Conservation (phyloP, 768 basidiomycete species). For the Suillus plorans region DNA sequence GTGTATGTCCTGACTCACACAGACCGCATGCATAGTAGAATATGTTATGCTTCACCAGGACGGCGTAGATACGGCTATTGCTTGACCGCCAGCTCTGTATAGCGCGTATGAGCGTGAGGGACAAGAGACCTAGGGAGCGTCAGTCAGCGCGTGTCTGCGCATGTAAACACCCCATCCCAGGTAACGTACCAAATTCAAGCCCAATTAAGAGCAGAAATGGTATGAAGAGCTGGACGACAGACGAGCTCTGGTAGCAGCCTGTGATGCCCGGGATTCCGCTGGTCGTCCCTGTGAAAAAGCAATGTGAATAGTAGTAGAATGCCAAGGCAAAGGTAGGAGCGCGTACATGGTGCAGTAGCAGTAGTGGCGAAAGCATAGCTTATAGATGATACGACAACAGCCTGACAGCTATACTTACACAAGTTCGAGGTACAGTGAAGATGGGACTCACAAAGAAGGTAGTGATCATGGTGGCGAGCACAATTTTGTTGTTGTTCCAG, state of each 20-base stretch:
- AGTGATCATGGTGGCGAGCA: background rate
- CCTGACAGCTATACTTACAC: background rate
- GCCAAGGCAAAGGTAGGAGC: too few relatives aligned
- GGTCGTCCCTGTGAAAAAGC: background rate
- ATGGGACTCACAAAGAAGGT: background rate
- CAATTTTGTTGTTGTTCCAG: background rate
- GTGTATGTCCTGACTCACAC: background rate
- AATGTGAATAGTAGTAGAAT: background rate
- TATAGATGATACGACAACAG: background rate
- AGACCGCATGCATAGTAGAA: slow-evolving; percentile 1
- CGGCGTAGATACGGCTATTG: background rate
- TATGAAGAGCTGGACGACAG: background rate
- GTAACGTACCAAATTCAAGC: background rate
- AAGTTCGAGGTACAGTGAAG: background rate
- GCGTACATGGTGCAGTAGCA: slow-evolving; percentile 3
- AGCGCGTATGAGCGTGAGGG: background rate
- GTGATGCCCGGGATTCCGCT: background rate
- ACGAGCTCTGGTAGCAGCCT: background rate
- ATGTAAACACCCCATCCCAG: background rate
- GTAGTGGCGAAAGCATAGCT: background rate
- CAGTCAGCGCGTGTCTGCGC: background rate
- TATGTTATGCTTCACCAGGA: background rate
- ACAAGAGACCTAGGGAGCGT: background rate
- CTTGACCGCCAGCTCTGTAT: background rate
- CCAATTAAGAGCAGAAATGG: background rate